Evolutionary conservation across 305 asterid genomes (phyloP), one percentile per base, ranked within the genome.

Genomic region (Fraxinus nigra): DNA sequence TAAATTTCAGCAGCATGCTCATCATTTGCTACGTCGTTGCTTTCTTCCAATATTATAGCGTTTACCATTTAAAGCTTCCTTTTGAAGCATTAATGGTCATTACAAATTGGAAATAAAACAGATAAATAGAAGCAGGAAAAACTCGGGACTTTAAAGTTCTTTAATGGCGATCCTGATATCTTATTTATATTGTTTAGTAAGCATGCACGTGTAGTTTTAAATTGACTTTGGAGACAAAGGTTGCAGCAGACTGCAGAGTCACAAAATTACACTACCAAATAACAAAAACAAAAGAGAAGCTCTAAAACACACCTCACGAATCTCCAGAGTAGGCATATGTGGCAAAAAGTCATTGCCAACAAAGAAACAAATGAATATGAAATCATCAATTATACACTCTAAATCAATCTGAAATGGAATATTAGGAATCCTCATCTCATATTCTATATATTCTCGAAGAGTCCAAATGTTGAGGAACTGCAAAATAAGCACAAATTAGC

Each of bases 261-360:
- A 54, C 54, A 77, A 76, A 77, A 78, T 26, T 76, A 63, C 24
- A 51, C 43, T 7, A 70, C 72, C 72, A 81, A 80, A 81, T 33
- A 82, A 75, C 61, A 61, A 80, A 33, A 24, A 38, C 72, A 51
- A 30, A 28, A 72, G 79, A 83, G 24, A 61, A 76, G 54, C 79
- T 74, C 22, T 10, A 75, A 59, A 81, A 87, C 96, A 86, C 72
- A 95, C 99, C 99, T 97, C 99, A 33, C 98, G 99, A 84, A 97
- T 97, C 95, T 97, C 99, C 59, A 97, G 97, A 32, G 99, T 97
- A 69, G 99, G 99, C 99, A 97, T 95, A 88, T 97, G 99, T n/a
- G 99, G 99, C 90, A 97, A 85, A 84, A 97, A 97, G 87, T 97
- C 99, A 84, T 97, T 97, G 84, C 99, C 99, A 32, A 97, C 98